These are phyloP conservation scores for Debaryomyces singareniensis DNA, from an alignment of 1,139 yeast genomes.

Conservation along the genomic window DNA sequence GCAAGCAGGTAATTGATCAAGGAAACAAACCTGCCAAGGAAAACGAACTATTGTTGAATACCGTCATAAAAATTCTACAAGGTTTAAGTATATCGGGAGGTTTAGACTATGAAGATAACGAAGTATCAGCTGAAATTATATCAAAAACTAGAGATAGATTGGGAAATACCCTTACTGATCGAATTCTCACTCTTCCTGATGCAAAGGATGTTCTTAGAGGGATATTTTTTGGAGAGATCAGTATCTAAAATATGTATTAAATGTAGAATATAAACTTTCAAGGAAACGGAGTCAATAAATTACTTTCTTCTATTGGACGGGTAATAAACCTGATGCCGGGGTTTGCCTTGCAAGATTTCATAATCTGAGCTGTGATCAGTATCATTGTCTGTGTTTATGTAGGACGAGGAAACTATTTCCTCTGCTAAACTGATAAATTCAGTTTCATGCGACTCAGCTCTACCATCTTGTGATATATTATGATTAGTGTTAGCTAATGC, in stretches of 20 bases:
- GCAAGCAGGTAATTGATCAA: constrained; percentile 43
- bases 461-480: too few species aligned
- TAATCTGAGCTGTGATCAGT: too few species aligned
- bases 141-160: constrained; percentile 39
- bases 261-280: too few species aligned
- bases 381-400: too few species aligned
- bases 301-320: too few species aligned
- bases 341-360: too few species aligned
- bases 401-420: too few species aligned
- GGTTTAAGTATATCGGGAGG: constrained; percentile 30
- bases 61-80: constrained; percentile 51
- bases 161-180: constrained; percentile 53
- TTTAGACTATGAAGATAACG: constrained; percentile 12
- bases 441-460: too few species aligned
- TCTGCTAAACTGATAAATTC: too few species aligned
- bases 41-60: constrained; percentile 36
- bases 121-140: constrained; percentile 32
- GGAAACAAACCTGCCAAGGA: constrained; percentile 36
- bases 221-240: constrained; percentile 67
- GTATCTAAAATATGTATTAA: constrained; percentile 15
- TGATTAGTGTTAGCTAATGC: too few species aligned
- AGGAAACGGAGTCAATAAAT: too few species aligned
- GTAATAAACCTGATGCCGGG: too few species aligned
- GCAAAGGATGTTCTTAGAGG: constrained; percentile 56
- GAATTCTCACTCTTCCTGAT: constrained; percentile 46